A percentile compares a stretch with the other conserved stretches of the same genome.
These are phyloP conservation scores for Metarhizium brunneum DNA, from an alignment of 2,329 filamentous ascomycete genomes.

Conservation along the genomic window DNA sequence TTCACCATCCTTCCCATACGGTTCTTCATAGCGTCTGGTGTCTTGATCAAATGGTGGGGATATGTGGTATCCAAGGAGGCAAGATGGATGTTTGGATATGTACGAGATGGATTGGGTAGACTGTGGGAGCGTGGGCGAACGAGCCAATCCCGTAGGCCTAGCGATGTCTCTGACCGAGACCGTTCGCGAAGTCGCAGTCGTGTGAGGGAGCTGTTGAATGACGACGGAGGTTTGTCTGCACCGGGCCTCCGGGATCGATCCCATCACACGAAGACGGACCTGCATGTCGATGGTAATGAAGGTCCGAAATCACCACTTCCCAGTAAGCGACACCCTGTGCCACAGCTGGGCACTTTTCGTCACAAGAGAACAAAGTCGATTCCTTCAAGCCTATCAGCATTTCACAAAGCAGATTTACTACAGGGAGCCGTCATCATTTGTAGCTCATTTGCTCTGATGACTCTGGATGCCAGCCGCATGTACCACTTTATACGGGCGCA, in stretches of 20 bases:
- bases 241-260: conserved; percentile 5
- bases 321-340: conserved; percentile 14
- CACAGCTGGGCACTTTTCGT: conserved; percentile 29
- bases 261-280: background rate
- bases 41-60: conserved; percentile 71
- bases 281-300: conserved; percentile 1
- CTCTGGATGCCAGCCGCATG: conserved; percentile 91
- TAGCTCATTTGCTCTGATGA: conserved; percentile 79
- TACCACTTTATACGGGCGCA: conserved; percentile 96
- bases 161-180: conserved; percentile 25
- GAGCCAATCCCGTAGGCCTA: conserved; percentile 25
- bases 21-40: conserved; percentile 70
- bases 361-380: conserved; percentile 74
- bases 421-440: conserved; percentile 82
- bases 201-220: conserved; percentile 16
- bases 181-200: conserved; percentile 31
- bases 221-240: conserved; percentile 4
- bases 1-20: conserved; percentile 91
- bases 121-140: conserved; percentile 58
- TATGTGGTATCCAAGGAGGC: conserved; percentile 63
- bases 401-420: conserved; percentile 90
- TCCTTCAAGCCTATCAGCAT: conserved; percentile 74
- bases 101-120: conserved; percentile 70
- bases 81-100: conserved; percentile 62
- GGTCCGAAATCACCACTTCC: conserved; percentile 9